Evolutionary conservation across 805 yeast genomes (phyloP).

Genomic region (Teunomyces kruisii): DNA sequence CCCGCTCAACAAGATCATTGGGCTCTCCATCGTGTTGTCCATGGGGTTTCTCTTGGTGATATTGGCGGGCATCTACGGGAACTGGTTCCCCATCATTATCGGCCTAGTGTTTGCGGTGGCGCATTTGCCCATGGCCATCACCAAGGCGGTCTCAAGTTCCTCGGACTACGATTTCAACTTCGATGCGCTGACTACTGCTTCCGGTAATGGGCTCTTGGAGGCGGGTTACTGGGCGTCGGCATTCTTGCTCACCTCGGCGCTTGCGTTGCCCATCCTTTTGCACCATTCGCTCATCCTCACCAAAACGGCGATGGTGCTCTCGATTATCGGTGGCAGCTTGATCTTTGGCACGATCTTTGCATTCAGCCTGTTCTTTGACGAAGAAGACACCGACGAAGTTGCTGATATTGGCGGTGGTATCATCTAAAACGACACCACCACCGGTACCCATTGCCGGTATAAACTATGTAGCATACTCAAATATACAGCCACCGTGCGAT

Average conservation of each 20-base stretch:
- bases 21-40: constrained; percentile 75
- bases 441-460: neutral
- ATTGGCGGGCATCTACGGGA: constrained; percentile 80
- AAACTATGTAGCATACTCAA: constrained; percentile 1
- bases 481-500: neutral
- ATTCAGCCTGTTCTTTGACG: constrained; percentile 75
- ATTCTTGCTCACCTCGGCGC: constrained; percentile 70
- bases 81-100: constrained; percentile 87
- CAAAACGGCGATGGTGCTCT: constrained; percentile 70
- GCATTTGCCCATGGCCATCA: constrained; percentile 36
- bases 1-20: constrained; percentile 77
- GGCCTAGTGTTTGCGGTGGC: constrained; percentile 43
- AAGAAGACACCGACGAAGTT: constrained; percentile 25
- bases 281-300: constrained; percentile 74
- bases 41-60: constrained; percentile 87
- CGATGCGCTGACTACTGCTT: constrained; percentile 31
- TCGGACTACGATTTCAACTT: constrained; percentile 45
- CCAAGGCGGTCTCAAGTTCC: constrained; percentile 30
- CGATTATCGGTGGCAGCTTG: constrained; percentile 78
- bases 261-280: constrained; percentile 69
- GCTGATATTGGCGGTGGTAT: constrained; percentile 23
- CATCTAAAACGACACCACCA: constrained; percentile 11
- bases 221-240: constrained; percentile 80
- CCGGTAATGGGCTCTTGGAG: constrained; percentile 55
- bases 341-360: constrained; percentile 82